Conservation (phyloP, 2,329 filamentous ascomycete species). For the Cladophialophora bantiana region DNA sequence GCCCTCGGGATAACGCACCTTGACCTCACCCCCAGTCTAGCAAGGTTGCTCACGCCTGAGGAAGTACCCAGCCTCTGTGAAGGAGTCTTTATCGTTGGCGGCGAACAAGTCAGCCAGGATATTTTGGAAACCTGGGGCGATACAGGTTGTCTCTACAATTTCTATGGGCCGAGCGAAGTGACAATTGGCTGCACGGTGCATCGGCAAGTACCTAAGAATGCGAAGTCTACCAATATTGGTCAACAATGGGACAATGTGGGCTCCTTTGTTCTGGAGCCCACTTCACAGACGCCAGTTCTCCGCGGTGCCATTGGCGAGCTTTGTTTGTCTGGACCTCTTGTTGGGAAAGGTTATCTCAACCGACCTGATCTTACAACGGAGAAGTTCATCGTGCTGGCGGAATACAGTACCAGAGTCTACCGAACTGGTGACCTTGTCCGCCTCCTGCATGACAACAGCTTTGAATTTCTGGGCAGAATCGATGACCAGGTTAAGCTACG, state of each 20-base stretch:
- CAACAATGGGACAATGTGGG: slow-evolving; percentile 87
- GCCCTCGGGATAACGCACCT: slow-evolving; percentile 83
- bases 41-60: slow-evolving; percentile 76
- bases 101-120: slow-evolving; percentile 85
- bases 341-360: slow-evolving; percentile 89
- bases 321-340: slow-evolving; percentile 83
- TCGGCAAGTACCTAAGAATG: slow-evolving; percentile 76
- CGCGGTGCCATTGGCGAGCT: slow-evolving; percentile 84
- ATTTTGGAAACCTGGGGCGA: slow-evolving; percentile 87
- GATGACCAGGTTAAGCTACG: slow-evolving; percentile 94
- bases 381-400: slow-evolving; percentile 71
- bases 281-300: slow-evolving; percentile 73
- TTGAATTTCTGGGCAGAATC: slow-evolving; percentile 84
- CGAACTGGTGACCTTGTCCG: slow-evolving; percentile 89
- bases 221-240: slow-evolving; percentile 87
- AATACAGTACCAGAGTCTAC: slow-evolving; percentile 71
- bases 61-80: slow-evolving; percentile 80
- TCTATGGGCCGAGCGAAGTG: slow-evolving; percentile 89
- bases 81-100: slow-evolving; percentile 92
- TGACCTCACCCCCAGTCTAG: slow-evolving; percentile 87
- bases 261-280: slow-evolving; percentile 75
- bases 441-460: slow-evolving; percentile 78
- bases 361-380: slow-evolving; percentile 77
- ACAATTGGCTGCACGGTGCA: slow-evolving; percentile 94
- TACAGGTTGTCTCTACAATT: slow-evolving; percentile 84